Evolutionary conservation across 805 yeast genomes (phyloP).

Genomic region (Cyberlindnera mycetangii): DNA sequence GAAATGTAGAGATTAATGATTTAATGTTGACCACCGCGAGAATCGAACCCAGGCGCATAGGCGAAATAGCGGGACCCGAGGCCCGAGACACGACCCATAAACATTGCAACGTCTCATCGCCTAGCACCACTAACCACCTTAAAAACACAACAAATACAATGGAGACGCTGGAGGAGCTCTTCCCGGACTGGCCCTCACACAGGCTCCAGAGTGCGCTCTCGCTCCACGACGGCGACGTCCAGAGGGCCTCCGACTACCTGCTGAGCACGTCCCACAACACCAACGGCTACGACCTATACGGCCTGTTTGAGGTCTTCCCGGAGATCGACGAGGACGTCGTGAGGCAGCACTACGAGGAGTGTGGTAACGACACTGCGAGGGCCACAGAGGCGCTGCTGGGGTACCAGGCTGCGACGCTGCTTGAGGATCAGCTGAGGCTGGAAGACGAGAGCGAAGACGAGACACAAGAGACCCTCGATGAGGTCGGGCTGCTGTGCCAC

Average conservation of each 20-base stretch:
- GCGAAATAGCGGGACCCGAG: too few species aligned
- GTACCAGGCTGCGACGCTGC: background rate
- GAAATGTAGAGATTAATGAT: too few species aligned
- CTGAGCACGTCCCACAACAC: background rate
- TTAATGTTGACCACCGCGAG: too few species aligned
- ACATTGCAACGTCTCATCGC: too few species aligned
- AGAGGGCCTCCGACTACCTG: background rate
- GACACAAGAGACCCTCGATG: background rate
- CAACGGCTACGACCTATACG: background rate
- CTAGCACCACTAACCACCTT: too few species aligned
- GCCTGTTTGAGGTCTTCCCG: constrained; percentile 45
- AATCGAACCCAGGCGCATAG: background rate
- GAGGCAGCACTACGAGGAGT: constrained; percentile 28
- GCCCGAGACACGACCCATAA: too few species aligned
- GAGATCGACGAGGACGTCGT: constrained; percentile 32
- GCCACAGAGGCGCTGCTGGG: constrained; percentile 31
- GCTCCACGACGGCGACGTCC: constrained; percentile 1
- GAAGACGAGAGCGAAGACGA: background rate
- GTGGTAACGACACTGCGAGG: constrained; percentile 32
- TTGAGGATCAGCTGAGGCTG: background rate
- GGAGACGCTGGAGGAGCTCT: background rate
- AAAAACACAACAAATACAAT: too few species aligned
- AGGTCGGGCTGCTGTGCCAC: constrained; percentile 19
- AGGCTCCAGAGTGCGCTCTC: background rate
- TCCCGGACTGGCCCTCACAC: background rate